phyloP scores from a whole-genome alignment of 768 basidiomycete genomes.

The Favolaschia claudopus region DNA sequence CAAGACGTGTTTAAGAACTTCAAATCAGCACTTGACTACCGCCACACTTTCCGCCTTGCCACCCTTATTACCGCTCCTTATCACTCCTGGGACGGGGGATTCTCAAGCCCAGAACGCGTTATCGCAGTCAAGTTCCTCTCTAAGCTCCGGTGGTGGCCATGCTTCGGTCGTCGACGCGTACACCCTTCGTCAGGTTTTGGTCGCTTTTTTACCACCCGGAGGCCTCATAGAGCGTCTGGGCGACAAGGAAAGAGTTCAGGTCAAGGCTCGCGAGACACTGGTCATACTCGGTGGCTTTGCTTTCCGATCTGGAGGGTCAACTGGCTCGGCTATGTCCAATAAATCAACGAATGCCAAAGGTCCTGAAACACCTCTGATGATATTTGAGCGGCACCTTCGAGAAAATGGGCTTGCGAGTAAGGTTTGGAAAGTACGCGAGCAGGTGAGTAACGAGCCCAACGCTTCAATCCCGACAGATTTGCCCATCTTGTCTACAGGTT shows the following conservation, averaged over 20 bases:
- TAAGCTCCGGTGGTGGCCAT: constrained; percentile 49
- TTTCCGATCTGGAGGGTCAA: constrained; percentile 61
- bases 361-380: constrained; percentile 69
- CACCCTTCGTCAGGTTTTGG: constrained; percentile 71
- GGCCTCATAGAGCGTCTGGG: constrained; percentile 86
- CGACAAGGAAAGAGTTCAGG: constrained; percentile 77
- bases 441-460: too few species aligned
- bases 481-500: constrained; percentile 44
- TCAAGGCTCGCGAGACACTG: constrained; percentile 80
- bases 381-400: constrained; percentile 75
- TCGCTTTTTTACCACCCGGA: constrained; percentile 75
- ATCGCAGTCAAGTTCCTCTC: constrained; percentile 59
- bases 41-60: constrained; percentile 79
- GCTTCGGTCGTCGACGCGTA: constrained; percentile 58
- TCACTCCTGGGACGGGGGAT: constrained; percentile 47
- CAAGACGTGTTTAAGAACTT: constrained; percentile 77
- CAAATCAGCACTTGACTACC: constrained; percentile 83
- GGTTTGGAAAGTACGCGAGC: constrained; percentile 86
- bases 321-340: constrained; percentile 47
- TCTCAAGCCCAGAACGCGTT: constrained; percentile 35
- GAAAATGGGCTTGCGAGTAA: constrained; percentile 83
- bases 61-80: constrained; percentile 68
- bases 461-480: constrained; percentile 11
- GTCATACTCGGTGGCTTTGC: constrained; percentile 77
- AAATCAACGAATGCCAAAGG: constrained; percentile 64